phyloP scores from a whole-genome alignment of 192 early-diverging fungal genomes.

The Coemansia sp. region DNA sequence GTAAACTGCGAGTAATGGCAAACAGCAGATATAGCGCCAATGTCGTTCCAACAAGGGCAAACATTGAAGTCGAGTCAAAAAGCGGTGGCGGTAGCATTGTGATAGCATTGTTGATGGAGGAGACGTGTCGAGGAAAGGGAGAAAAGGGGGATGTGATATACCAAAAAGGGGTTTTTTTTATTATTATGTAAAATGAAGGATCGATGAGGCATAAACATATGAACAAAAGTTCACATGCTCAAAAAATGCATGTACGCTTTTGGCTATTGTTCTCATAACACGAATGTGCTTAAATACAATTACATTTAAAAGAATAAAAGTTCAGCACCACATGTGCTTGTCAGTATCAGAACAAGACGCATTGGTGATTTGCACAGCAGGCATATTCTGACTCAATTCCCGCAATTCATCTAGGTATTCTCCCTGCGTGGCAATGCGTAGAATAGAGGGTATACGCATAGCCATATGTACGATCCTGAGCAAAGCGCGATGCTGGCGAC shows the following conservation, averaged over 20 bases:
- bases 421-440: slow-evolving; percentile 19
- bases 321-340: background rate
- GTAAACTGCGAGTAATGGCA: background rate
- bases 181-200: background rate
- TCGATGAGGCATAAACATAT: background rate
- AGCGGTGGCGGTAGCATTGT: background rate
- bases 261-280: too few species aligned
- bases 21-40: background rate
- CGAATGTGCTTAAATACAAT: background rate
- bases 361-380: background rate
- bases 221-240: background rate
- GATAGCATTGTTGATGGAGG: background rate
- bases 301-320: background rate
- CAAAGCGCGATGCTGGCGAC: slow-evolving; percentile 14
- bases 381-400: background rate
- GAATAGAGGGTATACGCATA: slow-evolving; percentile 24
- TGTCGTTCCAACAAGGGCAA: background rate
- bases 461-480: slow-evolving; percentile 27
- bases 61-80: background rate
- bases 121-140: background rate
- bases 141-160: background rate
- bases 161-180: background rate
- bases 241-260: background rate
- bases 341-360: background rate
- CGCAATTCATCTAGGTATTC: slow-evolving; percentile 17